A percentile compares a stretch with the other conserved stretches of the same genome.
phyloP scores from a whole-genome alignment of 2,329 filamentous ascomycete genomes.

The Diaporthe nobilis region DNA sequence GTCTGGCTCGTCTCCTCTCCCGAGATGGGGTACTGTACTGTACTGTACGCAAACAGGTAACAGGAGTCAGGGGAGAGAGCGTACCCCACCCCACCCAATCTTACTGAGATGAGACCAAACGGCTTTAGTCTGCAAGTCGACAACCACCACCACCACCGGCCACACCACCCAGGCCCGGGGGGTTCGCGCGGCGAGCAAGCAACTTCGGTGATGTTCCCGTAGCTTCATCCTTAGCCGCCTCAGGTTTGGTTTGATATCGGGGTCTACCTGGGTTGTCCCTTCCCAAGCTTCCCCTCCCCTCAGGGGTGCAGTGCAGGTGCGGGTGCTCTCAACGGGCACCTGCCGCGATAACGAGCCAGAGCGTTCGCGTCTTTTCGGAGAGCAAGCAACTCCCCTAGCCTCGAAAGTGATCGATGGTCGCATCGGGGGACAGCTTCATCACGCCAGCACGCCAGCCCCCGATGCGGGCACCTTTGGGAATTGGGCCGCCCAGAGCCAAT shows the following conservation, averaged over 20 bases:
- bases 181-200: not conserved
- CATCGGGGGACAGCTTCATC: conserved; percentile 3
- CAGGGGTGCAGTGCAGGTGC: not conserved
- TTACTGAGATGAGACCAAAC: conserved; percentile 36
- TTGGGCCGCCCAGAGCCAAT: conserved; percentile 12
- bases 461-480: not conserved
- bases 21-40: conserved; percentile 13
- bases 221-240: conserved; percentile 33
- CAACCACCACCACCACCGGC: conserved; percentile 29
- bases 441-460: not conserved
- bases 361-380: not conserved
- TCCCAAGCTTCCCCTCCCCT: not conserved
- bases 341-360: conserved; percentile 3
- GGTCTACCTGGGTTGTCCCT: conserved; percentile 15
- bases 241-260: conserved; percentile 25
- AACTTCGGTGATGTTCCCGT: conserved; percentile 20
- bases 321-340: not conserved
- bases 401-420: conserved; percentile 3
- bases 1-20: not conserved
- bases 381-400: not conserved
- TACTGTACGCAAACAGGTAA: conserved; percentile 22
- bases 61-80: conserved; percentile 28
- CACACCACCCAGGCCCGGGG: conserved; percentile 4
- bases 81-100: conserved; percentile 32
- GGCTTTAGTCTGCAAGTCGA: conserved; percentile 20